A percentile compares a stretch with the other conserved stretches of the same genome.
These are phyloP conservation scores for Solanum chiquidenum DNA, from an alignment of 257 asterid species.

Conservation along the genomic window DNA sequence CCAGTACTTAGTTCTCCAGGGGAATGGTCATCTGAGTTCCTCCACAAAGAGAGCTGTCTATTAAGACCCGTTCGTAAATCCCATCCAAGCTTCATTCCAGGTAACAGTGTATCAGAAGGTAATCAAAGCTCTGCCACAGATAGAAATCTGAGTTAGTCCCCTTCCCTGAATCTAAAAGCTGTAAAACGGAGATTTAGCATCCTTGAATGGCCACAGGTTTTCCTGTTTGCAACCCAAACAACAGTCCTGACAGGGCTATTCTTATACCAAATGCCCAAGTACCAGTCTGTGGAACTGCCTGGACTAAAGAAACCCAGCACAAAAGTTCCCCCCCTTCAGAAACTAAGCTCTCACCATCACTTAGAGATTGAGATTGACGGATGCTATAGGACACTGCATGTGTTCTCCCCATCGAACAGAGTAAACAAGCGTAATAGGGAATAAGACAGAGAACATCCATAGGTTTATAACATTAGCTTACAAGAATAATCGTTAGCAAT, in stretches of 20 bases:
- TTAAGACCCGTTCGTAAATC: not conserved
- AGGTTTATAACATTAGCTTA: not conserved
- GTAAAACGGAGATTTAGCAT: conserved; percentile 9
- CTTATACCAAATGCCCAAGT: too few relatives aligned
- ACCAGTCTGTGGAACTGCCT: too few relatives aligned
- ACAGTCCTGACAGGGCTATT: too few relatives aligned
- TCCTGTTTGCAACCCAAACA: too few relatives aligned
- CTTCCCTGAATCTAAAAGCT: conserved; percentile 15
- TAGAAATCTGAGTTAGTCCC: conserved; percentile 3
- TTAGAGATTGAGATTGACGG: conserved; percentile 13
- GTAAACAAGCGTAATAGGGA: not conserved
- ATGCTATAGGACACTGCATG: conserved; percentile 4
- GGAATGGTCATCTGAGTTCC: conserved; percentile 5
- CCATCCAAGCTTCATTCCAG: conserved; percentile 42
- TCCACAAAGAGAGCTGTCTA: conserved; percentile 13
- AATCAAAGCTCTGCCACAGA: conserved; percentile 28
- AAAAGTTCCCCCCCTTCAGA: conserved; percentile 22
- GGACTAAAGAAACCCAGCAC: conserved; percentile 4
- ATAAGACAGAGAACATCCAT: conserved; percentile 5
- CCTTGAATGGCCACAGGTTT: not conserved
- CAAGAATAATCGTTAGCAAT: not conserved
- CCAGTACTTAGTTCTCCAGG: not conserved
- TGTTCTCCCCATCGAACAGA: not conserved
- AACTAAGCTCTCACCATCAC: conserved; percentile 20
- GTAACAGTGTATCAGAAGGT: conserved; percentile 30